phyloP scores from a whole-genome alignment of 257 asterid species.

The Solanum bulbocastanum region DNA sequence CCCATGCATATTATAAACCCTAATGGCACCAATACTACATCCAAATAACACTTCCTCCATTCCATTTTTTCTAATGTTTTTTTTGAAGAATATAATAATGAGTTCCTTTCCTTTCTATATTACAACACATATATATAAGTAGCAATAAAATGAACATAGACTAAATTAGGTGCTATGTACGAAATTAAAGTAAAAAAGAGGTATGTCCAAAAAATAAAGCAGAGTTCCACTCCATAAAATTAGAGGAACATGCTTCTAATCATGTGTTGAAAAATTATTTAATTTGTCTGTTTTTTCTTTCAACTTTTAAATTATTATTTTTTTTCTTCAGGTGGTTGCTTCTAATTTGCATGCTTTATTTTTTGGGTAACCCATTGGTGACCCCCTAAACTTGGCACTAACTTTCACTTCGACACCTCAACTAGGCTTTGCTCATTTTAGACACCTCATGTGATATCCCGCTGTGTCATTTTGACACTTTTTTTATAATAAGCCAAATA shows the following conservation, averaged over 20 bases:
- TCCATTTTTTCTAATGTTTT: slow-evolving; percentile 31
- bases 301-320: neutral
- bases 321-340: neutral
- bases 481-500: too few species aligned
- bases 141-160: slow-evolving; percentile 13
- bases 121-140: neutral
- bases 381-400: too few species aligned
- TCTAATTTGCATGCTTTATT: neutral
- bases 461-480: too few species aligned
- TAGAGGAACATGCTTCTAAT: slow-evolving; percentile 1
- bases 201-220: neutral
- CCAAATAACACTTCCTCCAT: slow-evolving; percentile 75
- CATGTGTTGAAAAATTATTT: neutral
- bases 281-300: neutral
- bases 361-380: too few species aligned
- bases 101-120: neutral
- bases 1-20: slow-evolving; percentile 45
- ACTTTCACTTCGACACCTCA: too few species aligned
- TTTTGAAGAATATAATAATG: neutral
- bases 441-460: too few species aligned
- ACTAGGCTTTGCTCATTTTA: too few species aligned
- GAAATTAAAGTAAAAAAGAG: neutral
- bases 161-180: slow-evolving; percentile 6
- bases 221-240: slow-evolving; percentile 8
- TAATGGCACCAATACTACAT: slow-evolving; percentile 60